These are phyloP conservation scores for Rubia peregrina DNA, from an alignment of 305 asterid genomes.

Conservation along the genomic window DNA sequence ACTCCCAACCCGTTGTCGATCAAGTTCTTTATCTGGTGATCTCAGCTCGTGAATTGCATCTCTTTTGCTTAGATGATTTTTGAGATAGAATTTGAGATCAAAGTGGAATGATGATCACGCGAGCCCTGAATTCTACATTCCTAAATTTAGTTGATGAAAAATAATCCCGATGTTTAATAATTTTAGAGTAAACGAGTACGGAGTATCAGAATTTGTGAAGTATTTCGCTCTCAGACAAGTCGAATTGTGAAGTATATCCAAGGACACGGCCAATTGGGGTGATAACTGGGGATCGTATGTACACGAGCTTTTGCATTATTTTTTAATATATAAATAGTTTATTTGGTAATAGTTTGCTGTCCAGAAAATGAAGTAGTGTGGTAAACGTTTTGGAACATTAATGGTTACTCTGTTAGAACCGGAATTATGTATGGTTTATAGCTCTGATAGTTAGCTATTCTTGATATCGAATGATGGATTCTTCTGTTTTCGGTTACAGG, in stretches of 20 bases:
- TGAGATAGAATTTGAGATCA: neutral
- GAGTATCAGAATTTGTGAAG: neutral
- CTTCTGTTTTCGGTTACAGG: slow-evolving; percentile 35
- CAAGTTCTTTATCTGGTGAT: neutral
- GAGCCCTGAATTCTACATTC: no score
- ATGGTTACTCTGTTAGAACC: neutral
- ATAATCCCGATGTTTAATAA: neutral
- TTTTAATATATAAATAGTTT: neutral
- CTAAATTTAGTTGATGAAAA: neutral
- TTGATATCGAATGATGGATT: neutral
- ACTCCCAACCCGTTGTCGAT: neutral
- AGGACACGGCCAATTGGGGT: no score
- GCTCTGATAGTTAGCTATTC: neutral
- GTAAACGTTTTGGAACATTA: neutral
- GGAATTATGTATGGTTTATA: neutral
- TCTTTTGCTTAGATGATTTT: neutral
- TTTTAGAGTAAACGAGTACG: no score
- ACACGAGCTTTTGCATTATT: neutral
- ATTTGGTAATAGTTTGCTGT: neutral
- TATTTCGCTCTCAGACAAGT: neutral
- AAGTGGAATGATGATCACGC: neutral
- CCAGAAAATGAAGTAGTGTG: neutral
- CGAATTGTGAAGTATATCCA: neutral
- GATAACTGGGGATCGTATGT: no score
- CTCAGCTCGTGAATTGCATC: neutral